Conservation (phyloP, 2,329 filamentous ascomycete genomes). For the Arthrobotrys iridis region DNA sequence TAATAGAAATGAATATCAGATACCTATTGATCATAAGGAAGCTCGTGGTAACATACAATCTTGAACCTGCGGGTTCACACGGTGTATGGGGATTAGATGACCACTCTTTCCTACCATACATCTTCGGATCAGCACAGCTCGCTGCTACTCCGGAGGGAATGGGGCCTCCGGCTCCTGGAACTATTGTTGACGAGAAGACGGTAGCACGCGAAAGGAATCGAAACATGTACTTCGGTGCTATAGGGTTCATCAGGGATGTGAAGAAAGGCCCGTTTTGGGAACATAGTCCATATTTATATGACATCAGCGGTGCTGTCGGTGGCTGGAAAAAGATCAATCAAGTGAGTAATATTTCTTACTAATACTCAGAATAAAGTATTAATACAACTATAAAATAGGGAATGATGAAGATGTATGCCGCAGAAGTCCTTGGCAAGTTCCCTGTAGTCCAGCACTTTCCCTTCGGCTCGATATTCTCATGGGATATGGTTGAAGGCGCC, state of each 20-base stretch:
- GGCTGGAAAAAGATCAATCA: conserved; percentile 99
- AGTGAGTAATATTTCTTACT: conserved; percentile 61
- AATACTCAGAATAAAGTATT: neutral
- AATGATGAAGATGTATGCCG: conserved; percentile 99
- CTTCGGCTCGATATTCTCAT: conserved; percentile 82
- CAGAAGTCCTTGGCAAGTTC: conserved; percentile 94
- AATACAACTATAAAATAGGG: conserved; percentile 67
- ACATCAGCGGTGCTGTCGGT: conserved; percentile 87
- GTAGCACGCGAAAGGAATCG: conserved; percentile 73
- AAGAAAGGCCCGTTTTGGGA: conserved; percentile 98
- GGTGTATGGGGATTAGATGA: conserved; percentile 99
- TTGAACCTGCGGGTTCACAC: conserved; percentile 95
- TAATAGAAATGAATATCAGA: conserved; percentile 62
- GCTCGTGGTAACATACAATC: conserved; percentile 87
- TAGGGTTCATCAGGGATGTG: conserved; percentile 97
- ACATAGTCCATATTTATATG: conserved; percentile 91
- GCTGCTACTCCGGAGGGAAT: conserved; percentile 66
- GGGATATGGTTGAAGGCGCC: conserved; percentile 63
- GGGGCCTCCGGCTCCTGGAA: conserved; percentile 75
- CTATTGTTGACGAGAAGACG: conserved; percentile 72
- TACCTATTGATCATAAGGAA: conserved; percentile 83
- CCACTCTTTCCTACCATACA: conserved; percentile 91
- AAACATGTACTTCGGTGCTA: conserved; percentile 93
- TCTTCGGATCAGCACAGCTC: conserved; percentile 92
- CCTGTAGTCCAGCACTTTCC: conserved; percentile 97